phyloP scores from a whole-genome alignment of 176 grass and related monocot genomes.

The Oryza brachyantha region DNA sequence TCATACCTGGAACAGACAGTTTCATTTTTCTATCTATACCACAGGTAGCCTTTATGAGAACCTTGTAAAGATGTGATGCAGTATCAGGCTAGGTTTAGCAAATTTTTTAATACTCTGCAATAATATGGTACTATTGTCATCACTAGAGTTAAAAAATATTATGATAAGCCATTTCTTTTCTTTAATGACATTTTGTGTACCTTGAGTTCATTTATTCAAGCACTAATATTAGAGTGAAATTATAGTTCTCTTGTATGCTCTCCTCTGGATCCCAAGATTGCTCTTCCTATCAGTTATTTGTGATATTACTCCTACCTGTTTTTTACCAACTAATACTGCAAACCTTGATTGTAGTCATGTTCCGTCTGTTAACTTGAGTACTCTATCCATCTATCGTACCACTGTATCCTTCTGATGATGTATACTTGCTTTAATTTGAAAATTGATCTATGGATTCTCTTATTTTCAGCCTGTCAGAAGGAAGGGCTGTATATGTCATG shows the following conservation, averaged over 20 bases:
- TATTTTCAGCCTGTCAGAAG: slow-evolving; percentile 73
- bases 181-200: slow-evolving; percentile 1
- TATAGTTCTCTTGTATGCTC: slow-evolving; percentile 20
- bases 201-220: slow-evolving; percentile 16
- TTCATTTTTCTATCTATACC: slow-evolving; percentile 93
- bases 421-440: slow-evolving; percentile 7
- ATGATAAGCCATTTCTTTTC: slow-evolving; percentile 8
- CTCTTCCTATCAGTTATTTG: slow-evolving; percentile 2
- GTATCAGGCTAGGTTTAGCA: neutral
- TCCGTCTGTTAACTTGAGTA: neutral
- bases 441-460: slow-evolving; percentile 31
- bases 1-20: slow-evolving; percentile 85
- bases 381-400: neutral
- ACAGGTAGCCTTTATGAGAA: slow-evolving; percentile 57
- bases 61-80: neutral
- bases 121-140: neutral
- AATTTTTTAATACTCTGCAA: slow-evolving; percentile 4
- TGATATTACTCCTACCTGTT: neutral
- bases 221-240: slow-evolving; percentile 14
- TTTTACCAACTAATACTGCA: neutral
- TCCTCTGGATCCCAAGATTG: slow-evolving; percentile 16
- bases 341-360: neutral
- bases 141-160: slow-evolving; percentile 1
- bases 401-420: slow-evolving; percentile 6
- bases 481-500: slow-evolving; percentile 84